These are phyloP conservation scores for Pilatotrama ljubarskyi DNA, from an alignment of 768 basidiomycete species.

Conservation along the genomic window DNA sequence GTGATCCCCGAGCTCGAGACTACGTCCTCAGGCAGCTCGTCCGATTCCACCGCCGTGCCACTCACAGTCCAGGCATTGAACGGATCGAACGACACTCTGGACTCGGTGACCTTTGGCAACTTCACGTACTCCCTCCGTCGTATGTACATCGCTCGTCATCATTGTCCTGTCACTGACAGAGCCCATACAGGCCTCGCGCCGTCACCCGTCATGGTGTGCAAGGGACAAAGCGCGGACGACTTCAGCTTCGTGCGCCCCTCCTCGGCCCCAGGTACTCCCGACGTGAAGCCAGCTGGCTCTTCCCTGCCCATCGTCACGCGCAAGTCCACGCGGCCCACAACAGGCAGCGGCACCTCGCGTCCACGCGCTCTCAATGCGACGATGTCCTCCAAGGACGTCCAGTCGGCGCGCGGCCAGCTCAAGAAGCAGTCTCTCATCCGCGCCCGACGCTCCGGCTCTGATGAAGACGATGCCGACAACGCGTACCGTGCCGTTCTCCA, in stretches of 20 bases:
- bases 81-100: conserved; percentile 53
- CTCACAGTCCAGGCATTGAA: conserved; percentile 66
- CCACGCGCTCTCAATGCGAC: conserved; percentile 10
- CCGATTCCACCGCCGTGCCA: conserved; percentile 40
- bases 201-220: conserved; percentile 15
- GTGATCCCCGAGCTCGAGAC: conserved; percentile 55
- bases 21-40: conserved; percentile 23
- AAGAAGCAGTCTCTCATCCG: conserved; percentile 27
- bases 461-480: conserved; percentile 39
- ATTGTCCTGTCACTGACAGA: not conserved
- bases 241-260: not conserved
- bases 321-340: conserved; percentile 39
- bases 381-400: conserved; percentile 6
- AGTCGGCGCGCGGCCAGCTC: conserved; percentile 14
- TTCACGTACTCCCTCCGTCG: conserved; percentile 64
- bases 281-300: conserved; percentile 20
- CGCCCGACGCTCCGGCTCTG: conserved; percentile 27
- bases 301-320: conserved; percentile 41
- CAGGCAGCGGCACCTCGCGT: conserved; percentile 12
- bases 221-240: conserved; percentile 8
- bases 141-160: conserved; percentile 17
- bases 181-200: conserved; percentile 6
- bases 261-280: conserved; percentile 8
- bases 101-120: conserved; percentile 68
- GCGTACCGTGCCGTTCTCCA: conserved; percentile 51